Percentiles rank a stretch among this genome's conserved stretches.
Evolutionary conservation across 257 asterid genomes (phyloP).

Genomic region (Solanum tacnaense): DNA sequence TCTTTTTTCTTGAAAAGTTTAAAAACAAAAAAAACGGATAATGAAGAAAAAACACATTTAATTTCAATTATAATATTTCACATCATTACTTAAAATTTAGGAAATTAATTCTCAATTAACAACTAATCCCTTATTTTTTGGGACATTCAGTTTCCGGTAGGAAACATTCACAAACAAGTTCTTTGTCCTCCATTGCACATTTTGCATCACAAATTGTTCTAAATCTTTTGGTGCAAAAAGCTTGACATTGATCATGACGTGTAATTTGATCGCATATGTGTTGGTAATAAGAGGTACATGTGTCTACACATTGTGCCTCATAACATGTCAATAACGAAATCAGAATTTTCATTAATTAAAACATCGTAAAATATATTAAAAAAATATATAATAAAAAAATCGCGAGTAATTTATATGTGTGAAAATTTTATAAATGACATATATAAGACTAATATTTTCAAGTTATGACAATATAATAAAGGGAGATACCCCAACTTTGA

Average conservation of each 20-base stretch:
- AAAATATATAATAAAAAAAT: too few species aligned
- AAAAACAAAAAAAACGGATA: neutral
- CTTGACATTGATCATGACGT: too few species aligned
- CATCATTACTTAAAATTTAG: neutral
- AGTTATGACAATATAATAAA: too few species aligned
- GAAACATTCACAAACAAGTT: neutral
- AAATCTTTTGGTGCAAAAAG: neutral
- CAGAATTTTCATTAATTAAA: too few species aligned
- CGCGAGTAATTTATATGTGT: too few species aligned
- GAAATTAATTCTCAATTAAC: too few species aligned
- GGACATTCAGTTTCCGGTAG: neutral
- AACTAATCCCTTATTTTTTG: neutral
- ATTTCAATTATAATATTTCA: neutral
- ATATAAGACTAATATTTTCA: too few species aligned
- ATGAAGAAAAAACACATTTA: neutral
- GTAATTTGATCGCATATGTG: neutral
- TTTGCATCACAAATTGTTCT: neutral
- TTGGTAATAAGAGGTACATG: neutral
- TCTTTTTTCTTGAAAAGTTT: too few species aligned
- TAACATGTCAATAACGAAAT: neutral
- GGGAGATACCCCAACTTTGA: too few species aligned
- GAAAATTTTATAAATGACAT: too few species aligned
- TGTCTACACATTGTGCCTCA: neutral
- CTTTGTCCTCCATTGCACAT: neutral
- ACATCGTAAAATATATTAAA: too few species aligned